phyloP scores from a whole-genome alignment of 1,139 yeast species.

The Wickerhamomyces sp. region DNA sequence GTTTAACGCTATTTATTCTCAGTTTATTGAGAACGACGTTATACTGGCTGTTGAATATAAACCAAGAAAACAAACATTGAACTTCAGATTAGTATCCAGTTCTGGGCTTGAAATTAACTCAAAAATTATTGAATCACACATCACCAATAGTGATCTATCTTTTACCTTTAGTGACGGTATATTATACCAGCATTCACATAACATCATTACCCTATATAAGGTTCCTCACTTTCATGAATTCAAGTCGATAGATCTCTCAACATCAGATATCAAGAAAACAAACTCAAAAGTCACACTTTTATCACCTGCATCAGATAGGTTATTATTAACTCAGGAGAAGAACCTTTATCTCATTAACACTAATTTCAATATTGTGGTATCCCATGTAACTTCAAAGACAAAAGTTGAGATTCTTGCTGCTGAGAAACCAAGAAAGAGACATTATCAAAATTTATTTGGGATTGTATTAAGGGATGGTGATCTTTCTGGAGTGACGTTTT shows the following conservation, averaged over 20 bases:
- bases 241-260: conserved; percentile 24
- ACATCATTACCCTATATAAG: conserved; percentile 11
- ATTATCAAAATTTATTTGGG: conserved; percentile 12
- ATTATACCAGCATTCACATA: conserved; percentile 17
- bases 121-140: conserved; percentile 18
- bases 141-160: conserved; percentile 4
- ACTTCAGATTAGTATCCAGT: conserved; percentile 34
- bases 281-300: conserved; percentile 10
- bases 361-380: conserved; percentile 36
- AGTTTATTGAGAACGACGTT: conserved; percentile 16
- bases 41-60: conserved; percentile 18
- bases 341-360: conserved; percentile 37
- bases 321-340: conserved; percentile 32
- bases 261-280: conserved; percentile 7
- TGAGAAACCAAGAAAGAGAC: conserved; percentile 6
- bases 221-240: conserved; percentile 29
- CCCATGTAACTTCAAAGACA: conserved; percentile 25
- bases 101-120: conserved; percentile 25
- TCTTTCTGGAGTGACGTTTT: conserved; percentile 37
- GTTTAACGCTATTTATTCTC: conserved; percentile 13
- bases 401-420: conserved; percentile 12
- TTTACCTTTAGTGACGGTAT: conserved; percentile 19
- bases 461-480: conserved; percentile 19
- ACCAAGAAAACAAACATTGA: conserved; percentile 34
- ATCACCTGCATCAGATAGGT: conserved; percentile 33